Conservation (phyloP, 2,329 filamentous ascomycete species). For the Colletotrichum theobromicola region DNA sequence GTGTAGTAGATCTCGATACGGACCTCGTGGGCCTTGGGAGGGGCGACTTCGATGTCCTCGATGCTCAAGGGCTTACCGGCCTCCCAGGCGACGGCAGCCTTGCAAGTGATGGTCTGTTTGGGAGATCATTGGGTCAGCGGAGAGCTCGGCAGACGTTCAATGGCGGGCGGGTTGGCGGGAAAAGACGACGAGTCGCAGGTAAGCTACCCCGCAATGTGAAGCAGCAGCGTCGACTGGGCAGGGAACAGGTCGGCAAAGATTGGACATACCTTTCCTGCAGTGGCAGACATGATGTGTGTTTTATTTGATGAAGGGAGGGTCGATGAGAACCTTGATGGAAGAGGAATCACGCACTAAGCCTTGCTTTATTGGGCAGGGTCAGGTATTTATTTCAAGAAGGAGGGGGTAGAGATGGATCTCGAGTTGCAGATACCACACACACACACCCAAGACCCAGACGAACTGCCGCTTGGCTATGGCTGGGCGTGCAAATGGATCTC, state of each 20-base stretch:
- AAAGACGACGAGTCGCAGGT: neutral
- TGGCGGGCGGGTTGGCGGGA: neutral
- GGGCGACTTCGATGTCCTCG: conserved; percentile 90
- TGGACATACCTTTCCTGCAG: conserved; percentile 23
- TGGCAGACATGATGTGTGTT: conserved; percentile 21
- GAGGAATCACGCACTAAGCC: conserved; percentile 5
- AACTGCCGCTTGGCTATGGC: conserved; percentile 13
- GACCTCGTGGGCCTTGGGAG: conserved; percentile 91
- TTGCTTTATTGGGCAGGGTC: conserved; percentile 12
- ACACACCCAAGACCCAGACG: neutral
- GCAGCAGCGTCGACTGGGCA: neutral
- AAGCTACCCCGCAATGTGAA: conserved; percentile 21
- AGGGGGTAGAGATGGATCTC: neutral
- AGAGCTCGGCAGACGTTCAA: neutral
- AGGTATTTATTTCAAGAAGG: conserved; percentile 18
- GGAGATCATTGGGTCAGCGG: conserved; percentile 4
- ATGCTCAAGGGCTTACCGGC: conserved; percentile 87
- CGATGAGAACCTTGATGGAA: conserved; percentile 24
- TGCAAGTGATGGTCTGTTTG: conserved; percentile 87
- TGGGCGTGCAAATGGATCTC: conserved; percentile 1
- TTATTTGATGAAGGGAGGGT: neutral
- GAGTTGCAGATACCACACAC: neutral
- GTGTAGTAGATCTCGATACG: conserved; percentile 98
- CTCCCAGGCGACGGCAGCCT: conserved; percentile 98
- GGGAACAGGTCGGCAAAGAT: neutral